These are phyloP conservation scores for Eucalyptus pumila DNA, from an alignment of 345 rosid species.

Conservation along the genomic window DNA sequence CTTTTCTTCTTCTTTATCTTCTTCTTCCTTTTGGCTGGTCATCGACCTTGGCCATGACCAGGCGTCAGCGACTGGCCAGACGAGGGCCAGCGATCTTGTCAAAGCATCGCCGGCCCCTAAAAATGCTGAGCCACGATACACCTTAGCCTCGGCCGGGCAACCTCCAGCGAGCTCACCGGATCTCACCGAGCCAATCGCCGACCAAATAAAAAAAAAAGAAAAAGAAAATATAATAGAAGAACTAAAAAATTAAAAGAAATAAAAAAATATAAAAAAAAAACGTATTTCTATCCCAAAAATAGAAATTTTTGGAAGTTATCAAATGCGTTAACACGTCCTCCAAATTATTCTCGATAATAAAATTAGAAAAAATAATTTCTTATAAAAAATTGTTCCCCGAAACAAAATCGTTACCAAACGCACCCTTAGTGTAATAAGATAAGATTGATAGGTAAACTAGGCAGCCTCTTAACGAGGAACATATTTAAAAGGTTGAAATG, in stretches of 20 bases:
- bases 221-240: no score
- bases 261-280: no score
- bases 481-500: neutral
- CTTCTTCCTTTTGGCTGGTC: no score
- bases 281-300: accelerated
- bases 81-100: accelerated
- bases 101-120: accelerated
- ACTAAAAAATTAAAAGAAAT: no score
- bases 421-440: neutral
- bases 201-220: no score
- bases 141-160: accelerated
- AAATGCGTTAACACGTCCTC: accelerated
- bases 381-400: accelerated
- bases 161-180: accelerated
- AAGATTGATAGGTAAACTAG: neutral
- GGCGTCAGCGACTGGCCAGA: accelerated
- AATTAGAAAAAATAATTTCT: no score
- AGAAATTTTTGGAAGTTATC: no score
- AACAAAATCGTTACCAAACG: accelerated
- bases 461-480: neutral
- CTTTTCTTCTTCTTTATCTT: no score
- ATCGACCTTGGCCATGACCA: no score
- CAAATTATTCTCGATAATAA: accelerated
- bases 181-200: no score
- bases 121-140: accelerated